These are phyloP conservation scores for Penicillium sp. DNA, from an alignment of 2,329 filamentous ascomycete species.

Conservation along the genomic window DNA sequence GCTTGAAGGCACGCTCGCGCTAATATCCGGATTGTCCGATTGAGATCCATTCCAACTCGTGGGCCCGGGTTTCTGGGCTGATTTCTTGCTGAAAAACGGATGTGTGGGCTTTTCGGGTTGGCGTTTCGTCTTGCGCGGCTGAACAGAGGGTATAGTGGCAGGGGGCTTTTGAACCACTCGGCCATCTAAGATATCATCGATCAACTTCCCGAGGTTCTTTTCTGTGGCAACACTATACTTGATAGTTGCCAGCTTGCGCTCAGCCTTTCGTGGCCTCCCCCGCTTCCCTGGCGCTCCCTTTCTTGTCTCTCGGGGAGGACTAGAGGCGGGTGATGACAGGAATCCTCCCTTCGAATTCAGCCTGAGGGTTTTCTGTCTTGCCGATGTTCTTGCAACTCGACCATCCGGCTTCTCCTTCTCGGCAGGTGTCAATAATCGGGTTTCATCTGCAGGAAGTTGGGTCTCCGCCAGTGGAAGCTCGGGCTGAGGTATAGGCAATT, in stretches of 20 bases:
- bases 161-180: constrained; percentile 23
- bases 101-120: constrained; percentile 53
- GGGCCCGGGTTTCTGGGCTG: constrained; percentile 26
- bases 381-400: constrained; percentile 34
- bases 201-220: constrained; percentile 55
- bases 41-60: neutral
- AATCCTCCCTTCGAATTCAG: constrained; percentile 45
- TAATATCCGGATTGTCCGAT: neutral
- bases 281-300: constrained; percentile 27
- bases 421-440: neutral
- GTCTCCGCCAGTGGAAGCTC: constrained; percentile 1
- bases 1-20: neutral
- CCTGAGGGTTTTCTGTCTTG: constrained; percentile 47
- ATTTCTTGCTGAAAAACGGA: constrained; percentile 67
- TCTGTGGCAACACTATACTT: constrained; percentile 56
- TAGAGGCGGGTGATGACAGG: constrained; percentile 36
- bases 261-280: constrained; percentile 31
- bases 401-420: neutral
- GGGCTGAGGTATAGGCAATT: neutral
- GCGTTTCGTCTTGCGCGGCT: constrained; percentile 14
- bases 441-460: neutral
- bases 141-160: constrained; percentile 15
- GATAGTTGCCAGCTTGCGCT: constrained; percentile 50
- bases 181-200: constrained; percentile 60
- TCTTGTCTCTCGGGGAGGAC: constrained; percentile 17